Percentiles rank a stretch among this genome's conserved stretches.
These are phyloP conservation scores for Pleurotus pulmonarius DNA, from an alignment of 768 basidiomycete species.

Conservation along the genomic window DNA sequence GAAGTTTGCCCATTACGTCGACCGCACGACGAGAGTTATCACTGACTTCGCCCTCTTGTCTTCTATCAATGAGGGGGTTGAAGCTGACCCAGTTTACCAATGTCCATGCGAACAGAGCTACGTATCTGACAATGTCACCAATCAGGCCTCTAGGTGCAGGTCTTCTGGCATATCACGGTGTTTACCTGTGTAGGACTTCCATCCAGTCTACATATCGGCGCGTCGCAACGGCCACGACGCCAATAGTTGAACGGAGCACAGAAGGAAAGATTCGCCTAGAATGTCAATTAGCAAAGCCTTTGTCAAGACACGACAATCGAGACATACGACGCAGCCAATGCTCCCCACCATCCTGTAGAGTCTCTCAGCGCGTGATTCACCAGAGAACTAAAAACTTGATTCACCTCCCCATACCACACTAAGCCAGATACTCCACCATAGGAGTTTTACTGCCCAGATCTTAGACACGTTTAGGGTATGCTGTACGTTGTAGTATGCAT, in stretches of 20 bases:
- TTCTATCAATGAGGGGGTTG: conserved; percentile 57
- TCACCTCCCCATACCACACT: conserved; percentile 73
- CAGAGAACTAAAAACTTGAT: conserved; percentile 12
- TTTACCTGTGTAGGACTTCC: conserved; percentile 55
- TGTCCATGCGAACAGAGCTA: conserved; percentile 68
- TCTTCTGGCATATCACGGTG: background rate
- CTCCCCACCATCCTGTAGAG: conserved; percentile 69
- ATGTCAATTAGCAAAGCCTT: conserved; percentile 13
- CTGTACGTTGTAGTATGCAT: background rate
- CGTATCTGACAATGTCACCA: conserved; percentile 32
- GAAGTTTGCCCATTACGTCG: conserved; percentile 54
- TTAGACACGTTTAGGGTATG: background rate
- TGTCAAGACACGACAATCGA: conserved; percentile 18
- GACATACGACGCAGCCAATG: conserved; percentile 61
- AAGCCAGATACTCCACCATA: conserved; percentile 88
- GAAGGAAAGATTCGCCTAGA: conserved; percentile 44
- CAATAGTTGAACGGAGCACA: conserved; percentile 61
- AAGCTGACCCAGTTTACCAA: conserved; percentile 68
- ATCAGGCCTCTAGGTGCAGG: too few relatives aligned
- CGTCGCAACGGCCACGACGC: conserved; percentile 66
- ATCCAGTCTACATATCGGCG: conserved; percentile 82
- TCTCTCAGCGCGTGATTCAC: background rate
- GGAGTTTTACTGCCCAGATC: conserved; percentile 22
- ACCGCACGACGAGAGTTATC: conserved; percentile 37
- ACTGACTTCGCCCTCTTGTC: conserved; percentile 27